A percentile compares a stretch with the other conserved stretches of the same genome.
Evolutionary conservation across 1,284 basidiomycete genomes (phyloP).

Genomic region (Xerocomus amazonicus): DNA sequence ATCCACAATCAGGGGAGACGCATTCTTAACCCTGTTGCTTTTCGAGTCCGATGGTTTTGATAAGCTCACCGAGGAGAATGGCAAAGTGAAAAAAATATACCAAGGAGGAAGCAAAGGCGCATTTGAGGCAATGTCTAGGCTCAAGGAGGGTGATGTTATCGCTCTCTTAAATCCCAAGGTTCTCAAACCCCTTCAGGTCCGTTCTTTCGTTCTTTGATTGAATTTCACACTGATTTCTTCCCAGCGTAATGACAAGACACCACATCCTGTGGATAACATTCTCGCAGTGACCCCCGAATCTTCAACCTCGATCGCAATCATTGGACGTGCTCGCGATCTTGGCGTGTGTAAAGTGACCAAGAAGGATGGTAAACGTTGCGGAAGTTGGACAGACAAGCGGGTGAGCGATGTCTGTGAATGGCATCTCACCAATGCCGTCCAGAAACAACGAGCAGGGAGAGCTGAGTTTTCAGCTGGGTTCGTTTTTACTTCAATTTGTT

Average conservation of each 20-base stretch:
- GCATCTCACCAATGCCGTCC: constrained; percentile 81
- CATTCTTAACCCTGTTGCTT: constrained; percentile 76
- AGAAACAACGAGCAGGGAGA: constrained; percentile 64
- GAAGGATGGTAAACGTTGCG: constrained; percentile 78
- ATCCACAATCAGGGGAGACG: constrained; percentile 70
- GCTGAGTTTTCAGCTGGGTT: constrained; percentile 84
- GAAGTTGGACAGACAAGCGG: constrained; percentile 84
- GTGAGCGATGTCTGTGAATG: constrained; percentile 85
- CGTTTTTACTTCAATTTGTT: constrained; percentile 18
- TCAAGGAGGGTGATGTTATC: constrained; percentile 86
- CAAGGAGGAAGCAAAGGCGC: constrained; percentile 89
- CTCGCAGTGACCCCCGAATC: constrained; percentile 86
- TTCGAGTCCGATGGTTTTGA: constrained; percentile 83
- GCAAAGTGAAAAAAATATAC: constrained; percentile 62
- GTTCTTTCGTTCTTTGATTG: constrained; percentile 18
- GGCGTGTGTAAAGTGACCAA: constrained; percentile 77
- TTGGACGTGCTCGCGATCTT: constrained; percentile 84
- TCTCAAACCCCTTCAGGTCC: constrained; percentile 79
- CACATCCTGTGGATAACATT: constrained; percentile 76
- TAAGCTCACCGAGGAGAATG: constrained; percentile 44
- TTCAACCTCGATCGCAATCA: constrained; percentile 72
- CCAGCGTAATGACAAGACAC: constrained; percentile 47
- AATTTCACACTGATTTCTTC: background rate
- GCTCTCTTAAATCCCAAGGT: constrained; percentile 88
- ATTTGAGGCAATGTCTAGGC: constrained; percentile 82